Evolutionary conservation across 2,329 filamentous ascomycete genomes (phyloP).

Genomic region (Aspergillus sp.): DNA sequence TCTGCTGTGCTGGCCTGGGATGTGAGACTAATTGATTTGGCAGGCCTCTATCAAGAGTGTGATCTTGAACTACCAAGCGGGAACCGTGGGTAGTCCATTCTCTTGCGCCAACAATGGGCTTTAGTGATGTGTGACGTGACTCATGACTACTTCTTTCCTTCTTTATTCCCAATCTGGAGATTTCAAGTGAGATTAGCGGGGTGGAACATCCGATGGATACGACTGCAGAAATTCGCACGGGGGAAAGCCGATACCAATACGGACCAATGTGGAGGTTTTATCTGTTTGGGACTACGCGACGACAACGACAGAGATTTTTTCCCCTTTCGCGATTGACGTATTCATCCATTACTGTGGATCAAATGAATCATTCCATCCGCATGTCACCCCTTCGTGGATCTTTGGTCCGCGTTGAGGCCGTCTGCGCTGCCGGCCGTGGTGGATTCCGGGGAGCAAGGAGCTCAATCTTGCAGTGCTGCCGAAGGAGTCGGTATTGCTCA

Average conservation of each 20-base stretch:
- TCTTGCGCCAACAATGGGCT: conserved; percentile 59
- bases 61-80: conserved; percentile 66
- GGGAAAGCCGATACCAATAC: neutral
- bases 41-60: conserved; percentile 46
- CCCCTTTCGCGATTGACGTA: neutral
- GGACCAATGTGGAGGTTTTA: neutral
- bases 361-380: neutral
- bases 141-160: conserved; percentile 5
- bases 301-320: neutral
- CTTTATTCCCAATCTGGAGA: conserved; percentile 1
- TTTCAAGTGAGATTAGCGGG: neutral
- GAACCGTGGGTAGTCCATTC: conserved; percentile 69
- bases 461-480: no score
- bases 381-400: neutral
- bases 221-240: neutral
- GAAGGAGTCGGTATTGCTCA: no score
- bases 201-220: neutral
- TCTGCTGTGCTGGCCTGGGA: no score
- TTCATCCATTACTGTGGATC: neutral
- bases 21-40: neutral
- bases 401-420: neutral
- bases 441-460: neutral
- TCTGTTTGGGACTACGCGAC: neutral
- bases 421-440: neutral
- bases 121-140: conserved; percentile 21